Percentiles rank a stretch among this genome's conserved stretches.
phyloP scores from a whole-genome alignment of 257 asterid species.

The Asclepias syriaca region DNA sequence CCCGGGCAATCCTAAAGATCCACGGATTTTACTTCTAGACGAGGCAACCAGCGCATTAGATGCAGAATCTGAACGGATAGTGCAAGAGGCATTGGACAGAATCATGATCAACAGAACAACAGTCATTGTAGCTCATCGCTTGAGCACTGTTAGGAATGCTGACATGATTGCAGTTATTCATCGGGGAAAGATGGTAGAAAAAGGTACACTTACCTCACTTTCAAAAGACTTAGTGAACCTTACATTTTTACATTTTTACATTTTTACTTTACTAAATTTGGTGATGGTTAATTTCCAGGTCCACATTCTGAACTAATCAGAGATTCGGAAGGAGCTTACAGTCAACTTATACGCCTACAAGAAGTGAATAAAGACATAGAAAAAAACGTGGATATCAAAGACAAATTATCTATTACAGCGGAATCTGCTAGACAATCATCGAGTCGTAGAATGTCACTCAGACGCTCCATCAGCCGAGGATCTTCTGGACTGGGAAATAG shows the following conservation, averaged over 20 bases:
- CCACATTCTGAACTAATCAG: constrained; percentile 37
- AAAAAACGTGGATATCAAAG: constrained; percentile 36
- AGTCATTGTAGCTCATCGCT: constrained; percentile 74
- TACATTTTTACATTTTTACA: neutral
- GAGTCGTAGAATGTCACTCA: constrained; percentile 46
- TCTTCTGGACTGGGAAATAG: constrained; percentile 66
- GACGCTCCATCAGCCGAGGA: constrained; percentile 46
- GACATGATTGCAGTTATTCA: constrained; percentile 76
- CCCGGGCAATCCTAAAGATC: constrained; percentile 79
- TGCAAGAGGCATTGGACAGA: constrained; percentile 81
- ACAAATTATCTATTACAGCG: constrained; percentile 25
- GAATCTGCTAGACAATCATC: constrained; percentile 50
- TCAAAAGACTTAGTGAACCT: too few relatives aligned
- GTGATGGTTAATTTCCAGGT: constrained; percentile 28
- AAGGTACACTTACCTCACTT: constrained; percentile 34
- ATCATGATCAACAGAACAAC: constrained; percentile 83
- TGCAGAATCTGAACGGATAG: constrained; percentile 84
- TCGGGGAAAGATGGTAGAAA: constrained; percentile 68
- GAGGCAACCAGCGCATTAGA: constrained; percentile 92
- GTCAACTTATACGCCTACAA: constrained; percentile 54
- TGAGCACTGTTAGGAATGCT: constrained; percentile 78
- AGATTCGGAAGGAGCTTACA: constrained; percentile 50
- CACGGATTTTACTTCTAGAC: constrained; percentile 69
- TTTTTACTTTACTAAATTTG: neutral
- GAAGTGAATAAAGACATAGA: constrained; percentile 38